Evolutionary conservation across 176 grass and related monocot genomes (phyloP), one percentile per base, ranked within the genome.

Genomic region (Chrysopogon serrulatus): DNA sequence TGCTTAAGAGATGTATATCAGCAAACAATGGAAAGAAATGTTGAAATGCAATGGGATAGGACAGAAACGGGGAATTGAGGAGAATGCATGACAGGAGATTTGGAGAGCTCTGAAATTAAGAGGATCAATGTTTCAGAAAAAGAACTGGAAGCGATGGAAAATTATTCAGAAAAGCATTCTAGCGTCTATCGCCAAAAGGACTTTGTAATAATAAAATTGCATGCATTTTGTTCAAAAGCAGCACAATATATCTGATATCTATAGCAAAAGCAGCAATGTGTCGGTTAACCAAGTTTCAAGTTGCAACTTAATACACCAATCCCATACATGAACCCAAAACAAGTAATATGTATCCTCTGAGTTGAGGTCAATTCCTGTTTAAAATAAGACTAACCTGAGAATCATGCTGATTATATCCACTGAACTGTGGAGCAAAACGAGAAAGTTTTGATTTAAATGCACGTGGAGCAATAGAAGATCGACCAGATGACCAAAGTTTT

Each of bases 361-460:
- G 66, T 69, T 69, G 67, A 70, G 4, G 40, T 70, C 10, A 42
- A 70, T 70, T 70, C 37, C 24, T 45, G 69, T 47, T 72, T 47
- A 30, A 72, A 28, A 45, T 47, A 71, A 65, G 11, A 87, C 86
- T 23, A 88, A 98, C 96, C 91, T 99, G 96, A 83, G 96, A 99
- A 90, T 99, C 96, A 78, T 99, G 96, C 81, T 99, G 96, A 90
- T 99, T 99, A 84, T 99, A 99, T 85, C 96, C 96, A 81, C 96
- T 92, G 66, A 99, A 99, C 65, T 99, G 96, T 40, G 96, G 96
- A 67, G 96, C 96, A 76, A 99, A 99, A 73, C 91, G 89, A 86
- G 93, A 90, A 72, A 99, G 91, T 70, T 99, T 99, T 32, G 88
- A 83, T 76, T 94, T 99, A 85, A 99, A 99, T 60, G 87, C 77